phyloP scores from a whole-genome alignment of 116 monocot genomes.

The Papilionanthe hybrid region DNA sequence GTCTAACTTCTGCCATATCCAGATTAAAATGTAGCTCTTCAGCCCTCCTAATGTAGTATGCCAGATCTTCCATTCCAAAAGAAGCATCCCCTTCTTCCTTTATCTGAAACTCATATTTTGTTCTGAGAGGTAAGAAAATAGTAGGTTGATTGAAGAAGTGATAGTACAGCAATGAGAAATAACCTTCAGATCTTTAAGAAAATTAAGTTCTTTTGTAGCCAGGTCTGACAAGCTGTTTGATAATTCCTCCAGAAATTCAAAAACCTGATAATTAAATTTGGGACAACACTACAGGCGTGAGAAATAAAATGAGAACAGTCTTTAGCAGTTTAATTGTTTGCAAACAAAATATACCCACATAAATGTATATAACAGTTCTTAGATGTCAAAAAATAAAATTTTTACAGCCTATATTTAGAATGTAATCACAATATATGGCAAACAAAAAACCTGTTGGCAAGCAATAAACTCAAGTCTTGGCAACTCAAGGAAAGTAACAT shows the following conservation, averaged over 20 bases:
- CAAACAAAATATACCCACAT: background rate
- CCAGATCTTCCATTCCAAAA: conserved; percentile 84
- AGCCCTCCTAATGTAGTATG: conserved; percentile 85
- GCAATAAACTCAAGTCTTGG: background rate
- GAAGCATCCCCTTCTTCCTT: conserved; percentile 74
- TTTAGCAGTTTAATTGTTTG: background rate
- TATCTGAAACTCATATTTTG: conserved; percentile 32
- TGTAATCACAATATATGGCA: background rate
- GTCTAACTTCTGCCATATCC: conserved; percentile 63
- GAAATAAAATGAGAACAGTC: background rate
- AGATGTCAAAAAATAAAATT: background rate
- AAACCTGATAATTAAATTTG: conserved; percentile 42
- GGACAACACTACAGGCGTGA: background rate
- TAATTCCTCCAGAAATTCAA: conserved; percentile 84
- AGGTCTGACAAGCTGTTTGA: conserved; percentile 55
- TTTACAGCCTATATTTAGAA: background rate
- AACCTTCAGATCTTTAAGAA: conserved; percentile 93
- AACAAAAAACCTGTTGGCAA: background rate
- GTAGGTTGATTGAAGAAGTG: background rate
- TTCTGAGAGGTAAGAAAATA: background rate
- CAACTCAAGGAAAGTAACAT: background rate
- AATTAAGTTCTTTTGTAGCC: conserved; percentile 69
- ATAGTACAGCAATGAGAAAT: conserved; percentile 12
- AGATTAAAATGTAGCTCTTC: conserved; percentile 63
- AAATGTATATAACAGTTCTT: background rate